A percentile compares a stretch with the other conserved stretches of the same genome.
Conservation (phyloP, 768 basidiomycete genomes). For the Trametes cinnabarina region DNA sequence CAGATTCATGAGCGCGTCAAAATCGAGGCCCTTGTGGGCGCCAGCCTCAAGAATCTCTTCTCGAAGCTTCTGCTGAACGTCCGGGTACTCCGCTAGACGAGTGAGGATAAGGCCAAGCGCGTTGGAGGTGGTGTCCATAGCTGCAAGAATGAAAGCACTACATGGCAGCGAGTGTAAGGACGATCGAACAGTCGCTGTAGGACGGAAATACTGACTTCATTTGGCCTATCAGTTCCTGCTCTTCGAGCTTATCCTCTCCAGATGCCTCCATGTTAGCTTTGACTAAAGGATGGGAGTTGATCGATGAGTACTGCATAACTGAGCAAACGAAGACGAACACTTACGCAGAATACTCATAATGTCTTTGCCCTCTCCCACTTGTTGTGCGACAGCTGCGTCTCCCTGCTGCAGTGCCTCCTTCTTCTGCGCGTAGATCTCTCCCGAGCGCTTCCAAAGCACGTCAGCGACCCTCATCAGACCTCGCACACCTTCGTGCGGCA, state of each 20-base stretch:
- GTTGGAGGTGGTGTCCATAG: slow-evolving; percentile 18
- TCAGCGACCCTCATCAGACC: slow-evolving; percentile 35
- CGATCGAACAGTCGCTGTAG: not conserved
- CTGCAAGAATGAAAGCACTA: slow-evolving; percentile 14
- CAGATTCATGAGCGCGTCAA: slow-evolving; percentile 9
- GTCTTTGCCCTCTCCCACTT: slow-evolving; percentile 36
- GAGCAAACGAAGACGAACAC: slow-evolving; percentile 3
- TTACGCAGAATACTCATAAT: slow-evolving; percentile 46
- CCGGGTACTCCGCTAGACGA: slow-evolving; percentile 12
- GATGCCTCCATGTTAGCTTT: slow-evolving; percentile 15
- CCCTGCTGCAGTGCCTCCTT: slow-evolving; percentile 35
- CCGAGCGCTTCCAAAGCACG: slow-evolving; percentile 34
- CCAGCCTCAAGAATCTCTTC: slow-evolving; percentile 8
- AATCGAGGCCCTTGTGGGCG: slow-evolving; percentile 5
- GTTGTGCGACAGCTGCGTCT: slow-evolving; percentile 26
- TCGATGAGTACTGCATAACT: too few relatives aligned
- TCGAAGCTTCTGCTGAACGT: slow-evolving; percentile 15
- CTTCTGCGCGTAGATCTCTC: slow-evolving; percentile 34
- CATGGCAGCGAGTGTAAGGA: not conserved
- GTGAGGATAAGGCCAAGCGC: slow-evolving; percentile 8
- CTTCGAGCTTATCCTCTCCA: slow-evolving; percentile 7
- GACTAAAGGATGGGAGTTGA: too few relatives aligned
- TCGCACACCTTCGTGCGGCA: slow-evolving; percentile 35
- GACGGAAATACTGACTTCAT: slow-evolving; percentile 6
- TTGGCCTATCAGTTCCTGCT: slow-evolving; percentile 15